Evolutionary conservation across 768 basidiomycete species (phyloP), one percentile per base, ranked within the genome.

Genomic region (Auriscalpium microsporum): DNA sequence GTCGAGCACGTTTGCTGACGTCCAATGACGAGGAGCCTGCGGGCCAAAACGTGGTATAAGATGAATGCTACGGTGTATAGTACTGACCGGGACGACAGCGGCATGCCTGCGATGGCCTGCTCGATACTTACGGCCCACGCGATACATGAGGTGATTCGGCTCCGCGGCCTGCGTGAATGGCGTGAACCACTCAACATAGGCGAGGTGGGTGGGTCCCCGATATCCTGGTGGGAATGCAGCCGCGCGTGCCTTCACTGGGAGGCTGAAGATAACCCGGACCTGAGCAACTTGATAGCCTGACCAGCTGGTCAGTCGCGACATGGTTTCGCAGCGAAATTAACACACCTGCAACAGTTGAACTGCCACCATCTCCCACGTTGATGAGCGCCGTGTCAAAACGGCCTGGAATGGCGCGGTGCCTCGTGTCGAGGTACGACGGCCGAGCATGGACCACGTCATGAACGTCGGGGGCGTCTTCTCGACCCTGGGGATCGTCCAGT

Each of bases 1-100:
- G 4, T 62, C 53, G 2, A 62, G 54, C 8, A 62, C 59, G 9
- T 33, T 62, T 10, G 33, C 48, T 19, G 40, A 48, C 2, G 56
- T 57, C 61, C 59, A 62, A 1, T 55, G 46, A 3, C 52, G 47
- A 16, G 47, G 42, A 3, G 38, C 54, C 3, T 36, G 35, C 34
- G 45, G 49, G 6, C 59, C 51, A 16, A 60, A 58, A 3, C 52
- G 38, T 1, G 59, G 55, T 34, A 40, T 40, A 2, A 59, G 50
- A 19, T 52, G 58, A 19, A 59, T 52, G 23, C 55, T 56, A 10
- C 58, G 40, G 5, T 45, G 45, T 2, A 62, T 56, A 3, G 48
- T 14, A 1, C 33, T 23, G 14, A 62, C 19, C 9, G 47, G 42
- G 16, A 62, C 57, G 10, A 62, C 47, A 17, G 51, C 45, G 1